Percentiles rank a stretch among this genome's conserved stretches.
Evolutionary conservation across 345 rosid genomes (phyloP).

Genomic region (Pistacia integerrima): DNA sequence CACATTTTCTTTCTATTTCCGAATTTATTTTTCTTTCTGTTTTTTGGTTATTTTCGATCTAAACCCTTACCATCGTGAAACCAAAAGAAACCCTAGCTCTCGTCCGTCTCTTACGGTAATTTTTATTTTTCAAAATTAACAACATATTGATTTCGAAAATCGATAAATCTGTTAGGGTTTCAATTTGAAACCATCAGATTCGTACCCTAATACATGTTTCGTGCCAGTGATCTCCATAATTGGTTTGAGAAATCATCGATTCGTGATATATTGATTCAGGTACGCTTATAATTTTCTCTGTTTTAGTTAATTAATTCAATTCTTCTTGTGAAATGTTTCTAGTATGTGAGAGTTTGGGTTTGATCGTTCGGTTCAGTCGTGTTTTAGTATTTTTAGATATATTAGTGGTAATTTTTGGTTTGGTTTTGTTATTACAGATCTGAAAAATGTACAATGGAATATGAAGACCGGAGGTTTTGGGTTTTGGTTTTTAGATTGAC

Average conservation of each 20-base stretch:
- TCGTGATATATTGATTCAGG: constrained; percentile 38
- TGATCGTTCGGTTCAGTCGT: constrained; percentile 24
- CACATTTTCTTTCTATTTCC: constrained; percentile 15
- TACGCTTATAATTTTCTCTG: constrained; percentile 26
- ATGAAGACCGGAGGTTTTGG: constrained; percentile 38
- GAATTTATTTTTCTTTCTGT: constrained; percentile 10
- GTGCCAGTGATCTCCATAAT: constrained; percentile 34
- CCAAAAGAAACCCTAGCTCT: constrained; percentile 70
- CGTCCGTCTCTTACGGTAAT: constrained; percentile 46
- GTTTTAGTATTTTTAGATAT: constrained; percentile 19
- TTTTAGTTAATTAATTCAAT: constrained; percentile 21
- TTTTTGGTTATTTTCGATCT: constrained; percentile 32
- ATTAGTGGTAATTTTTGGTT: constrained; percentile 21
- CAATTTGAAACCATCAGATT: constrained; percentile 39
- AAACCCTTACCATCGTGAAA: constrained; percentile 55
- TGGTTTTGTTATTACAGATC: constrained; percentile 57
- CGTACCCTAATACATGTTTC: constrained; percentile 36
- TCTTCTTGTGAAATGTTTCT: constrained; percentile 15
- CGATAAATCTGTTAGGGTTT: constrained; percentile 38
- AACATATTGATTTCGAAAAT: constrained; percentile 34
- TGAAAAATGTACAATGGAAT: constrained; percentile 47
- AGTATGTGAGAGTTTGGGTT: constrained; percentile 16
- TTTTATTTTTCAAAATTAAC: constrained; percentile 33
- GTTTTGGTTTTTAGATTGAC: constrained; percentile 43
- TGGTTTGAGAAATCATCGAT: constrained; percentile 31